Percentiles rank a stretch among this genome's conserved stretches.
phyloP scores from a whole-genome alignment of 257 asterid genomes.

The Rhazya stricta region DNA sequence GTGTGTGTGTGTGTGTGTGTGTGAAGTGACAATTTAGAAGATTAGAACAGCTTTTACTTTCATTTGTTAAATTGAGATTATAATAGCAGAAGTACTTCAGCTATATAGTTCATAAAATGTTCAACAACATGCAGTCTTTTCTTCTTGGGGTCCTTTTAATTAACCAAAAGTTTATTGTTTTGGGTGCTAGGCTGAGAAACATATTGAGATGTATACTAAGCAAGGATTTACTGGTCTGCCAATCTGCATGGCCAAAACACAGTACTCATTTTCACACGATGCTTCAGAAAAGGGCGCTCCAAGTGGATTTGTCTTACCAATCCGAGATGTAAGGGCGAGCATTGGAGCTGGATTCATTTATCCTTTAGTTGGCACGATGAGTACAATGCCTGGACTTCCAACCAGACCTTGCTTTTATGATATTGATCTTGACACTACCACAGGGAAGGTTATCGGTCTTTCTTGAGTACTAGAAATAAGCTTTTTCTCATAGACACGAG shows the following conservation, averaged over 20 bases:
- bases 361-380: conserved; percentile 94
- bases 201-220: conserved; percentile 78
- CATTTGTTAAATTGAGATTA: neutral
- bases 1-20: neutral
- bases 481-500: neutral
- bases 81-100: neutral
- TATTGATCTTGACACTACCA: conserved; percentile 75
- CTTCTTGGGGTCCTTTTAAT: neutral
- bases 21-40: neutral
- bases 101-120: neutral
- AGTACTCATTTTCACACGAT: conserved; percentile 82
- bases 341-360: conserved; percentile 96
- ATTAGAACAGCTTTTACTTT: neutral
- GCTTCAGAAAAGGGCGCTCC: conserved; percentile 91
- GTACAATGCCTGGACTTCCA: conserved; percentile 98
- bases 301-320: conserved; percentile 73
- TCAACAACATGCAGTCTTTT: neutral
- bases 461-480: conserved; percentile 41
- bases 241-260: conserved; percentile 99
- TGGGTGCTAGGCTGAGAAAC: conserved; percentile 73
- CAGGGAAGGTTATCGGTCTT: conserved; percentile 84
- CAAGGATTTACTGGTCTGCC: conserved; percentile 88
- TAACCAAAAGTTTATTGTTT: conserved; percentile 7
- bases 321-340: conserved; percentile 87
- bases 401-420: conserved; percentile 97